phyloP scores from a whole-genome alignment of 208 protist species.

The Leishmania lainsoni region DNA sequence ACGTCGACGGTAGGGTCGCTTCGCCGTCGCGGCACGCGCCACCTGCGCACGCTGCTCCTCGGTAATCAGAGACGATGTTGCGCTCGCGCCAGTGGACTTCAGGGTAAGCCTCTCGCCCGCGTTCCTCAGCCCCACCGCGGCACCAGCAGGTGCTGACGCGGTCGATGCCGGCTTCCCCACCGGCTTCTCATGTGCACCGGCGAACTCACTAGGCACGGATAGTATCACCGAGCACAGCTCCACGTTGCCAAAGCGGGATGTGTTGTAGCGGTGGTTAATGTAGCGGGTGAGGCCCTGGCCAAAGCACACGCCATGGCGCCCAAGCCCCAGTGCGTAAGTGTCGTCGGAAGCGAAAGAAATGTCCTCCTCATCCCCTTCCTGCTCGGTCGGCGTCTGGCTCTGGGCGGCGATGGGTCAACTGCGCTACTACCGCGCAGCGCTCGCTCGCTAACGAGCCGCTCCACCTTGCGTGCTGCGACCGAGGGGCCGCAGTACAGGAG shows the following conservation, averaged over 20 bases:
- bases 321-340: constrained; percentile 85
- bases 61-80: not conserved
- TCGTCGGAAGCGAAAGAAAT: constrained; percentile 60
- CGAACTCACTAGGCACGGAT: constrained; percentile 66
- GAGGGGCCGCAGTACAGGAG: constrained; percentile 77
- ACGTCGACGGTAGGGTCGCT: not conserved
- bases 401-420: not conserved
- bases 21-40: not conserved
- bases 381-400: not conserved
- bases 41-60: not conserved
- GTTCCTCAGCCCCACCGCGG: not conserved
- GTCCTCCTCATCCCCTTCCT: constrained; percentile 37
- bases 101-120: not conserved
- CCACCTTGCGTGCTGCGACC: constrained; percentile 59
- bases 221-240: constrained; percentile 87
- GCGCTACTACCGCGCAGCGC: not conserved
- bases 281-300: constrained; percentile 82
- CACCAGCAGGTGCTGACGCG: not conserved
- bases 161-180: not conserved
- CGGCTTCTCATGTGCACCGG: not conserved
- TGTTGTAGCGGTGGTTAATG: constrained; percentile 90
- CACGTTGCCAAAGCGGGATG: constrained; percentile 81
- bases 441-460: constrained; percentile 30
- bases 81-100: not conserved
- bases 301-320: constrained; percentile 71